A percentile compares a stretch with the other conserved stretches of the same genome.
phyloP scores from a whole-genome alignment of 345 rosid species.

The Heritiera fomes region DNA sequence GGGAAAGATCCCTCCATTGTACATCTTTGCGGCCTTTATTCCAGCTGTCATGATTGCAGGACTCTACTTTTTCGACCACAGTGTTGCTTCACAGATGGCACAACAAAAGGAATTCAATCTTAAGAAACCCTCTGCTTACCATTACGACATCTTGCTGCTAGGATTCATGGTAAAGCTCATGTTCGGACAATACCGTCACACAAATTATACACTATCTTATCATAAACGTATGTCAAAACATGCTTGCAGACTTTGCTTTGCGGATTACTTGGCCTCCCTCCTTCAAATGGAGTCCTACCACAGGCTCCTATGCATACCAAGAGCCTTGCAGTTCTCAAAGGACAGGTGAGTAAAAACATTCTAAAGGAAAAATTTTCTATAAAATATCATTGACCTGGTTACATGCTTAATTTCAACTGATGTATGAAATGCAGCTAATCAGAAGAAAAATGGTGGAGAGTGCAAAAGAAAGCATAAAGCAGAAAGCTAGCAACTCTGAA shows the following conservation, averaged over 20 bases:
- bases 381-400: constrained; percentile 1
- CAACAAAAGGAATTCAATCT: constrained; percentile 89
- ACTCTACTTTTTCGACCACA: constrained; percentile 82
- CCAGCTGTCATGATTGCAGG: constrained; percentile 83
- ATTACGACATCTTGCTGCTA: constrained; percentile 68
- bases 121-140: constrained; percentile 79
- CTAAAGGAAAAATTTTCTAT: not conserved
- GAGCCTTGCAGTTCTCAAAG: constrained; percentile 74
- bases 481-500: constrained; percentile 57
- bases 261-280: constrained; percentile 80
- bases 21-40: constrained; percentile 64
- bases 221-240: not conserved
- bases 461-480: constrained; percentile 69
- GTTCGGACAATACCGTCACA: too few species aligned
- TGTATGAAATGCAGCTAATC: constrained; percentile 44
- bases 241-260: constrained; percentile 70
- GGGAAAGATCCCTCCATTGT: constrained; percentile 54
- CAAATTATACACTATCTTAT: constrained; percentile 6
- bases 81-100: constrained; percentile 76
- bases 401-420: not conserved
- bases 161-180: constrained; percentile 58
- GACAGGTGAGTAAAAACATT: constrained; percentile 47
- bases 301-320: constrained; percentile 96
- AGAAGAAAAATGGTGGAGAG: constrained; percentile 68
- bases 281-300: constrained; percentile 90